Conservation (phyloP, 805 yeast species). For the Schwanniomyces yamadae region DNA sequence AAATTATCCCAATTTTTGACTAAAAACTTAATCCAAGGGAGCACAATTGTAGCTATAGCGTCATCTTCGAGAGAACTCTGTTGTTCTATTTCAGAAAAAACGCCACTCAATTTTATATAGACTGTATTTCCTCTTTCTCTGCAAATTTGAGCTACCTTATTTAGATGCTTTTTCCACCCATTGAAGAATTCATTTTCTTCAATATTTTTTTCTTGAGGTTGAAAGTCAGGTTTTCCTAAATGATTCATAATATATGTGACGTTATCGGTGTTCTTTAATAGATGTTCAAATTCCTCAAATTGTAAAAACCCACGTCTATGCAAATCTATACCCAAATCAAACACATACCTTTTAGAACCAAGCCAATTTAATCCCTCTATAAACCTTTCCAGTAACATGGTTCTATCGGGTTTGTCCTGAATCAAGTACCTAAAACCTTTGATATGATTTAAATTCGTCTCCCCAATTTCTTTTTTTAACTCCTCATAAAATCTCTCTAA, state of each 20-base stretch:
- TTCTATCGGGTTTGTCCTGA: conserved; percentile 42
- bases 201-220: conserved; percentile 4
- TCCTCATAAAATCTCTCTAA: conserved; percentile 15
- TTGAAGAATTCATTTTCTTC: conserved; percentile 11
- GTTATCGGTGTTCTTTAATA: conserved; percentile 24
- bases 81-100: conserved; percentile 34
- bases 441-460: conserved; percentile 12
- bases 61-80: conserved; percentile 15
- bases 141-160: conserved; percentile 10
- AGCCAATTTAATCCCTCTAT: conserved; percentile 36
- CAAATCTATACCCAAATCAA: conserved; percentile 46
- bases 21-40: conserved; percentile 33
- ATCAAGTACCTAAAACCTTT: conserved; percentile 44
- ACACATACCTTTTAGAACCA: conserved; percentile 24
- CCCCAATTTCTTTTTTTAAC: conserved; percentile 10
- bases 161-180: conserved; percentile 21
- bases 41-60: conserved; percentile 14
- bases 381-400: conserved; percentile 27
- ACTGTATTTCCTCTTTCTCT: conserved; percentile 15
- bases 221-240: conserved; percentile 40
- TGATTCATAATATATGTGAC: conserved; percentile 40
- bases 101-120: conserved; percentile 42
- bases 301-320: conserved; percentile 39
- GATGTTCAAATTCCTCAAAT: conserved; percentile 31
- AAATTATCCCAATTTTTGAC: conserved; percentile 29